phyloP scores from a whole-genome alignment of 1,284 basidiomycete species.

The Tilletia setariae region DNA sequence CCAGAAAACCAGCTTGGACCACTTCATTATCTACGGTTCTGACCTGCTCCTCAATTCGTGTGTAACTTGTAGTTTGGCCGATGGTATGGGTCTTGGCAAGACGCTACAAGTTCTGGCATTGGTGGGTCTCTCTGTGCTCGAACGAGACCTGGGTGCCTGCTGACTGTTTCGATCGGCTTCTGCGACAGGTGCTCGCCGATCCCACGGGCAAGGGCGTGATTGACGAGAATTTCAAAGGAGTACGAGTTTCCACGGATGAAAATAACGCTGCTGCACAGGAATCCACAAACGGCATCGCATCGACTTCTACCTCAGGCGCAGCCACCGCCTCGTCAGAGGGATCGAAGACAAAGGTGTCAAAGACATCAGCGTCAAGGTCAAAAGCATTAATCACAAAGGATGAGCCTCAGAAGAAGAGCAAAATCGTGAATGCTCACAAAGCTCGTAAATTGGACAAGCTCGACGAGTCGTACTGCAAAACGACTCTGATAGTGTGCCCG shows the following conservation, averaged over 20 bases:
- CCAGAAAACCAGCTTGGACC: background rate
- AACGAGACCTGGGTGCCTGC: background rate
- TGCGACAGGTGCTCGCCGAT: conserved; percentile 1
- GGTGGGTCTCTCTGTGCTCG: background rate
- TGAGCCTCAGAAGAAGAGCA: conserved; percentile 12
- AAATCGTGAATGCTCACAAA: conserved; percentile 5
- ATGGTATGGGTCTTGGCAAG: conserved; percentile 73
- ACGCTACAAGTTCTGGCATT: conserved; percentile 21
- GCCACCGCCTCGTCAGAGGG: background rate
- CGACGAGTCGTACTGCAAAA: conserved; percentile 12
- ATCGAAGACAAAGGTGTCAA: background rate
- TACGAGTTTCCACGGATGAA: background rate
- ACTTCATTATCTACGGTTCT: background rate
- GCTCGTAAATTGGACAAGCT: conserved; percentile 6
- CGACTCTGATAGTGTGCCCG: conserved; percentile 67
- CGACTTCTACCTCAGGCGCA: background rate
- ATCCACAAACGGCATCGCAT: background rate
- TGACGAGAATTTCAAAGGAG: conserved; percentile 10
- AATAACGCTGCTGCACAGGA: background rate
- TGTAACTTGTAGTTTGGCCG: conserved; percentile 69
- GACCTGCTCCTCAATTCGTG: background rate
- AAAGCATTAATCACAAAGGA: too few relatives aligned
- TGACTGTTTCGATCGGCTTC: background rate
- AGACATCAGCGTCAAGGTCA: too few relatives aligned
- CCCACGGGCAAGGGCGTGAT: conserved; percentile 14